These are phyloP conservation scores for Diaporthe longicolla DNA, from an alignment of 2,329 filamentous ascomycete genomes.

Conservation along the genomic window DNA sequence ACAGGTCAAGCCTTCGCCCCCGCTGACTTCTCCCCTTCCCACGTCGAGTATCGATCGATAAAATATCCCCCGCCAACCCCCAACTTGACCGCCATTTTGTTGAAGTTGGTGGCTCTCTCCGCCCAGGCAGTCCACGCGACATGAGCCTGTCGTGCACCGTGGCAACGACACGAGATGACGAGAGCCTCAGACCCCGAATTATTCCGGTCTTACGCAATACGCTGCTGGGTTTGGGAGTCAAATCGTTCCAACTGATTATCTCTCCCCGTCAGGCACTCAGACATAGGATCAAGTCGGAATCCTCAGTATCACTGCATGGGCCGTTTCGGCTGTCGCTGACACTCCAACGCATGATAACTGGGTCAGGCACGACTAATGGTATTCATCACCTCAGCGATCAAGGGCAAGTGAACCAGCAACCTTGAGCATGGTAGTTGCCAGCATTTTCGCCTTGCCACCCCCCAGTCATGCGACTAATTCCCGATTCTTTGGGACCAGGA, in stretches of 20 bases:
- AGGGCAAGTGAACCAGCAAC: too few species aligned
- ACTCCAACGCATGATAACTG: not conserved
- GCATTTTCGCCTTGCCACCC: not conserved
- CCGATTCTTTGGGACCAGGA: not conserved
- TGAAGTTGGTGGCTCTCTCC: slow-evolving; percentile 16
- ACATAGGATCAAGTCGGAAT: not conserved
- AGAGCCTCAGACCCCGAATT: slow-evolving; percentile 32
- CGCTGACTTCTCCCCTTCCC: not conserved
- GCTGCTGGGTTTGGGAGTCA: slow-evolving; percentile 39
- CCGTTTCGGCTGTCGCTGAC: not conserved
- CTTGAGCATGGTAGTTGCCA: not conserved
- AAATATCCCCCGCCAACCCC: not conserved
- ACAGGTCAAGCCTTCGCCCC: slow-evolving; percentile 29
- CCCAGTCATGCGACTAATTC: not conserved
- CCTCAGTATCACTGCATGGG: not conserved
- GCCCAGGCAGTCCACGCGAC: slow-evolving; percentile 19
- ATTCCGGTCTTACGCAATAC: slow-evolving; percentile 23
- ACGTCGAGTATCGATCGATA: not conserved
- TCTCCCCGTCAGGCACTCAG: slow-evolving; percentile 34
- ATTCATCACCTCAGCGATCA: not conserved
- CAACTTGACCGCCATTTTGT: slow-evolving; percentile 39
- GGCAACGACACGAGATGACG: slow-evolving; percentile 36
- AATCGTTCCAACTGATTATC: not conserved
- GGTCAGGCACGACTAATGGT: not conserved
- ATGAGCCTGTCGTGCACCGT: slow-evolving; percentile 39